These are phyloP conservation scores for Sodiomyces alkalinus DNA, from an alignment of 2,329 filamentous ascomycete genomes.

Conservation along the genomic window DNA sequence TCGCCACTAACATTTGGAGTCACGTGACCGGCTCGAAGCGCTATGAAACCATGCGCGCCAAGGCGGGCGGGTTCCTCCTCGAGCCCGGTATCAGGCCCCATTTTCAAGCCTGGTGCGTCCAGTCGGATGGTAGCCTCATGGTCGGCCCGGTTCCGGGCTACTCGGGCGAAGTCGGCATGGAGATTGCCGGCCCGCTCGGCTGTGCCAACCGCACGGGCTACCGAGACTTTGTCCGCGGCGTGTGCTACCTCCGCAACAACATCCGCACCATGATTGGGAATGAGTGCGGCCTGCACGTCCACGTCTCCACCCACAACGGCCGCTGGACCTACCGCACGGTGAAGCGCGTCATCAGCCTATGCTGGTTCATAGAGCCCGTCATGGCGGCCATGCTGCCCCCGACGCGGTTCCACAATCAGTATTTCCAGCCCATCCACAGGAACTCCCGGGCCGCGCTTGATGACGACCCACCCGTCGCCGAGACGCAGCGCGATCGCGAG, in stretches of 20 bases:
- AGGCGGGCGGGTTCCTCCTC: background rate
- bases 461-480: too few species aligned
- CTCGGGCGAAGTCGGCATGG: constrained; percentile 2
- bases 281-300: constrained; percentile 4
- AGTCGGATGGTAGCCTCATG: constrained; percentile 3
- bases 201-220: background rate
- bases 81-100: background rate
- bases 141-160: constrained; percentile 1
- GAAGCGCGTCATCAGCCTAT: constrained; percentile 2
- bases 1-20: too few species aligned
- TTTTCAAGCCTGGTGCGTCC: constrained; percentile 3
- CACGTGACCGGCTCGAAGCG: too few species aligned
- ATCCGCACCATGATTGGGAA: constrained; percentile 1
- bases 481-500: constrained; percentile 1
- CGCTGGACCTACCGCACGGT: constrained; percentile 2
- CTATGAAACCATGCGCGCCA: background rate
- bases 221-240: background rate
- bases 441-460: background rate
- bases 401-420: background rate
- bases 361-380: constrained; percentile 2
- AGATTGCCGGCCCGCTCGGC: constrained; percentile 3
- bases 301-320: constrained; percentile 2
- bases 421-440: background rate
- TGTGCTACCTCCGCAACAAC: constrained; percentile 1
- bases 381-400: constrained; percentile 1